Percentiles rank a stretch among this genome's conserved stretches.
phyloP scores from a whole-genome alignment of 1,284 basidiomycete species.

The Austroboletus novae-zelandiae region DNA sequence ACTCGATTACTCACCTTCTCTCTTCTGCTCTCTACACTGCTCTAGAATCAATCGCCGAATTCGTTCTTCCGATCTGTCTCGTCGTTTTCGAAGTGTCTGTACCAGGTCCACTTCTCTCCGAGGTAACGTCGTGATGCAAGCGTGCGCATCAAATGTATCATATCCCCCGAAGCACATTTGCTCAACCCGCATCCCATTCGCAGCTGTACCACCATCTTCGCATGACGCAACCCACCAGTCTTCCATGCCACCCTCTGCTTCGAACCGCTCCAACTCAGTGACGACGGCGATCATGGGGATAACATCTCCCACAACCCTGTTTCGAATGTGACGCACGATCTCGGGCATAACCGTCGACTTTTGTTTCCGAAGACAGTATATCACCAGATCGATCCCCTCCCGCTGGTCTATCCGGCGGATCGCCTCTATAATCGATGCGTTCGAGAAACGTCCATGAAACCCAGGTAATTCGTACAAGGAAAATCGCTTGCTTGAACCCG shows the following conservation, averaged over 20 bases:
- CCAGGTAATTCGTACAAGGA: slow-evolving; percentile 23
- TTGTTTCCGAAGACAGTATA: slow-evolving; percentile 25
- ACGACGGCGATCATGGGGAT: slow-evolving; percentile 28
- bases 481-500: slow-evolving; percentile 3
- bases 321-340: slow-evolving; percentile 10
- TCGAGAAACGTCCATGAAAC: slow-evolving; percentile 8
- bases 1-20: slow-evolving; percentile 11
- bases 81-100: slow-evolving; percentile 12
- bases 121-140: slow-evolving; percentile 29
- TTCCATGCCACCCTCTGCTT: slow-evolving; percentile 19
- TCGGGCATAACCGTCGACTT: slow-evolving; percentile 16
- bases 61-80: slow-evolving; percentile 16
- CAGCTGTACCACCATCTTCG: slow-evolving; percentile 12
- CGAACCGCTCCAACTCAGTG: slow-evolving; percentile 28
- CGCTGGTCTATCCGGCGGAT: slow-evolving; percentile 16
- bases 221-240: slow-evolving; percentile 23
- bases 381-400: slow-evolving; percentile 19
- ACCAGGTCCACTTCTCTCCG: slow-evolving; percentile 10
- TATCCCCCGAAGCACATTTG: slow-evolving; percentile 2
- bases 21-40: slow-evolving; percentile 10
- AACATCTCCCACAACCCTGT: neutral
- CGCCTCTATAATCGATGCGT: slow-evolving; percentile 12
- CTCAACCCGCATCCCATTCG: slow-evolving; percentile 22
- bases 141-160: slow-evolving; percentile 24
- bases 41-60: slow-evolving; percentile 15